Percentiles rank a stretch among this genome's conserved stretches.
phyloP scores from a whole-genome alignment of 768 basidiomycete genomes.

The Mrakia gelida region DNA sequence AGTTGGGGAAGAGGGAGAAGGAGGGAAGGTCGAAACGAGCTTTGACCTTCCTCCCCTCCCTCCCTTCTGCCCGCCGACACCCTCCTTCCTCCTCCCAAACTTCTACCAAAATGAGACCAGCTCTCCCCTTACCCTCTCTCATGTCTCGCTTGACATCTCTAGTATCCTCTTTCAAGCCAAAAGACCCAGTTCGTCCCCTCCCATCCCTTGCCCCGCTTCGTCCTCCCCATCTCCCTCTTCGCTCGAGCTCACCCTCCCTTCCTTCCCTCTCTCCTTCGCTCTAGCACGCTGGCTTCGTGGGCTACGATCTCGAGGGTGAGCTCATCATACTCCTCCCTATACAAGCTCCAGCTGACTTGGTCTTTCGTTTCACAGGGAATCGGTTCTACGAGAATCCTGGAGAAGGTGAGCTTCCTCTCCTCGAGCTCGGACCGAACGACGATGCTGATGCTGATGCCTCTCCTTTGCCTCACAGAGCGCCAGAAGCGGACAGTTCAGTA shows the following conservation, averaged over 20 bases:
- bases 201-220: neutral
- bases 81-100: neutral
- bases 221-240: constrained; percentile 12
- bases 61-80: neutral
- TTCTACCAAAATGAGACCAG: neutral
- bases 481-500: neutral
- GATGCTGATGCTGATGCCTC: neutral
- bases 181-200: neutral
- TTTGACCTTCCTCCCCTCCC: neutral
- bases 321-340: neutral
- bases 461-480: neutral
- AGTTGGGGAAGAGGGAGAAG: no score
- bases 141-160: neutral
- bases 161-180: neutral
- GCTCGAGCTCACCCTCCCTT: constrained; percentile 46
- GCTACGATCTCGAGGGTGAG: neutral
- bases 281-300: constrained; percentile 1
- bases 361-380: neutral
- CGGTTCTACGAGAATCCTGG: constrained; percentile 2
- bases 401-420: neutral
- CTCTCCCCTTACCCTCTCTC: neutral
- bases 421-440: neutral
- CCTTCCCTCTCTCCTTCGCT: neutral
- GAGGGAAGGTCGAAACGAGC: no score
- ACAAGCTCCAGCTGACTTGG: neutral